Percentiles rank a stretch among this genome's conserved stretches.
Conservation (phyloP, 305 asterid species). For the Stenogyne calaminthoides region DNA sequence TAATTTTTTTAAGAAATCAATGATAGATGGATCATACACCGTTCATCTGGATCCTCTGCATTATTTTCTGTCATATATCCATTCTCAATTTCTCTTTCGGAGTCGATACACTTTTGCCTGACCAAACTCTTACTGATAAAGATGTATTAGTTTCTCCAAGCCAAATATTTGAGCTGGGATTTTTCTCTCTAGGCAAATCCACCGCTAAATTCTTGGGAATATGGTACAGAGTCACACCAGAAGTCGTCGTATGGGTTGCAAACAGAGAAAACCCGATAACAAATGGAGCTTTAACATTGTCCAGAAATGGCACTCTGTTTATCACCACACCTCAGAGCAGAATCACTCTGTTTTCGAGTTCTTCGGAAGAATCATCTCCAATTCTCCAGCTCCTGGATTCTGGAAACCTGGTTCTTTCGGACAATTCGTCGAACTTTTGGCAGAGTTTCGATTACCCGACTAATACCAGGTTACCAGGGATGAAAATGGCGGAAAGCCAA, state of each 20-base stretch:
- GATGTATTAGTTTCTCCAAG: neutral
- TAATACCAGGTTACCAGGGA: conserved; percentile 19
- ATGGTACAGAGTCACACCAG: conserved; percentile 20
- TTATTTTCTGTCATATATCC: neutral
- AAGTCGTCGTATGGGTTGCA: conserved; percentile 22
- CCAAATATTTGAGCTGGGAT: conserved; percentile 2
- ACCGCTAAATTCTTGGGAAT: neutral
- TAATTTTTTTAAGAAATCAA: too few relatives aligned
- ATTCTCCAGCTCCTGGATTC: conserved; percentile 2
- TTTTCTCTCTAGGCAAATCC: conserved; percentile 26
- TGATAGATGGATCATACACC: neutral
- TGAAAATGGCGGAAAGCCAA: conserved; percentile 14
- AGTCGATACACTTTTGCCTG: neutral
- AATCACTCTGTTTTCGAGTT: neutral
- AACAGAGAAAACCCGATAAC: conserved; percentile 10
- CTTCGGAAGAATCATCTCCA: neutral
- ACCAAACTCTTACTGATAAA: conserved; percentile 5
- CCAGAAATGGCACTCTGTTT: neutral
- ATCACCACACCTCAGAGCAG: neutral
- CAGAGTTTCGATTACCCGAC: conserved; percentile 24
- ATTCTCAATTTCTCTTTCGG: neutral
- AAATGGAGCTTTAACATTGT: neutral
- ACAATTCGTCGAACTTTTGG: conserved; percentile 4
- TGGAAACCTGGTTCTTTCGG: conserved; percentile 5
- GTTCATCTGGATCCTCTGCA: neutral